Percentiles rank a stretch among this genome's conserved stretches.
Evolutionary conservation across 352 stramenopile genomes (phyloP).

Genomic region (Pelagophyceae sp.): DNA sequence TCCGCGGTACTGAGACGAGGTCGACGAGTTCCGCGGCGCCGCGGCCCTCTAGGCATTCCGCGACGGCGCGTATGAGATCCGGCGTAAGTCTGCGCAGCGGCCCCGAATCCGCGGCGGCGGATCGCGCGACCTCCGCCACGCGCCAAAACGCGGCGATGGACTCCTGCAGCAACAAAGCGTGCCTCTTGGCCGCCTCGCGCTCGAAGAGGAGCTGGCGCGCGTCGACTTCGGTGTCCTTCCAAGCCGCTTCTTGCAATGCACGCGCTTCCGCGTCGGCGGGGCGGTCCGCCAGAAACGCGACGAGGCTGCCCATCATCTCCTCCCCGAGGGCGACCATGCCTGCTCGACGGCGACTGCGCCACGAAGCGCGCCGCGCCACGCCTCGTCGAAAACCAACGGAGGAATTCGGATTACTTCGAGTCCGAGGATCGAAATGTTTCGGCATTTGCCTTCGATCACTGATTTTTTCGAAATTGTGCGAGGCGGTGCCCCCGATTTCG

Average conservation of each 20-base stretch:
- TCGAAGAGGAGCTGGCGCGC: slow-evolving; percentile 14
- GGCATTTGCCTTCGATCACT: too few species aligned
- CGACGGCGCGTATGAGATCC: neutral
- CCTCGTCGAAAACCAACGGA: too few species aligned
- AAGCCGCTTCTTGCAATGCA: neutral
- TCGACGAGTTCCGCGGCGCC: neutral
- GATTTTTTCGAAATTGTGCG: too few species aligned
- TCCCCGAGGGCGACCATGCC: too few species aligned
- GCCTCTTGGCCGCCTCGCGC: neutral
- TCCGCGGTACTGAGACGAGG: neutral
- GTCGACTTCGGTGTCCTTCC: neutral
- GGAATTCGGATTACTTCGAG: too few species aligned
- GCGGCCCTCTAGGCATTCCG: neutral
- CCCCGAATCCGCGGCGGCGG: neutral
- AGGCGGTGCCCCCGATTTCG: too few species aligned
- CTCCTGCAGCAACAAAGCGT: neutral
- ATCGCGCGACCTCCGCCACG: neutral
- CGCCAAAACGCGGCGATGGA: slow-evolving; percentile 9
- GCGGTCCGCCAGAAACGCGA: neutral
- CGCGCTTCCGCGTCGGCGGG: neutral
- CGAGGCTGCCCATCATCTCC: too few species aligned
- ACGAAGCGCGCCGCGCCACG: too few species aligned
- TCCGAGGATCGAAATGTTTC: too few species aligned
- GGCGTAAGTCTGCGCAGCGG: neutral
- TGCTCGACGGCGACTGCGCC: too few species aligned